Percentiles rank a stretch among this genome's conserved stretches.
phyloP scores from a whole-genome alignment of 305 asterid genomes.

The Fraxinus xanthoxyloides region DNA sequence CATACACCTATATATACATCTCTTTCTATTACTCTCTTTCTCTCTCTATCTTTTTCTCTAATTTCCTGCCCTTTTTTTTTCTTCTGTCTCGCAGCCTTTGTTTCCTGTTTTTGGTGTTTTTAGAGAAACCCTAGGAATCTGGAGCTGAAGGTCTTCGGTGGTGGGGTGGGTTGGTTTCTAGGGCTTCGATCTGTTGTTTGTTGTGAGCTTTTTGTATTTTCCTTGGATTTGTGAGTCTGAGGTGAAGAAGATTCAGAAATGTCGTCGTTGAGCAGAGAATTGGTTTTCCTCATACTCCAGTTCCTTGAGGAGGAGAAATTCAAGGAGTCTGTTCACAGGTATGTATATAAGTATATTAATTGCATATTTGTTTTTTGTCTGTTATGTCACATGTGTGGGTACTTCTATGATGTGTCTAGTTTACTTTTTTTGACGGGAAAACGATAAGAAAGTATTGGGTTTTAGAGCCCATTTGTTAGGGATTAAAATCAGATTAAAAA shows the following conservation, averaged over 20 bases:
- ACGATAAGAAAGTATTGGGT: constrained; percentile 23
- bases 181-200: constrained; percentile 66
- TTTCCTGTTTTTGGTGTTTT: constrained; percentile 19
- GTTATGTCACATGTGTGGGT: constrained; percentile 14
- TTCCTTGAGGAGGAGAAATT: constrained; percentile 97
- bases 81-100: constrained; percentile 27
- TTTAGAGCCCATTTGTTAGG: no score
- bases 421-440: constrained; percentile 5
- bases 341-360: background rate
- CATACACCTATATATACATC: background rate
- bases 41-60: constrained; percentile 13
- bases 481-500: no score
- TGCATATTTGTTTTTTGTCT: background rate
- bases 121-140: constrained; percentile 63
- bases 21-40: constrained; percentile 19
- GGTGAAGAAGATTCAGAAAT: constrained; percentile 35
- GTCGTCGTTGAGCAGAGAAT: constrained; percentile 96
- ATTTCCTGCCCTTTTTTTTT: constrained; percentile 22
- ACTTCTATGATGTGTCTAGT: constrained; percentile 1
- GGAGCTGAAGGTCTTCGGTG: constrained; percentile 33
- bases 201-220: constrained; percentile 19
- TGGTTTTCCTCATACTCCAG: constrained; percentile 94
- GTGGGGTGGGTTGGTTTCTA: constrained; percentile 30
- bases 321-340: constrained; percentile 96
- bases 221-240: constrained; percentile 39